A percentile compares a stretch with the other conserved stretches of the same genome.
phyloP scores from a whole-genome alignment of 2,329 filamentous ascomycete genomes.

The Penicillium vulpinum region DNA sequence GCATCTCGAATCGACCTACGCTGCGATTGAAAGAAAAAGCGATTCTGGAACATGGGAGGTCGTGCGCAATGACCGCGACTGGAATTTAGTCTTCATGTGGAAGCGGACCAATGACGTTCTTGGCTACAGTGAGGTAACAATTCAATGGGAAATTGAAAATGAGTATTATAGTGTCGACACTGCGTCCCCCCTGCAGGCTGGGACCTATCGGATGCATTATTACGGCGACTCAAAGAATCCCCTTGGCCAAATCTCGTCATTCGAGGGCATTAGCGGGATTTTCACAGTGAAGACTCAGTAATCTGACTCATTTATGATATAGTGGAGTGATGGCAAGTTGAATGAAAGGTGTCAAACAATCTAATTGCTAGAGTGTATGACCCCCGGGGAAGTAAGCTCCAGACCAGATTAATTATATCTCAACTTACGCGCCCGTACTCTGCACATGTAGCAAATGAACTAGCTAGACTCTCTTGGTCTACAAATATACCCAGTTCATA shows the following conservation, averaged over 20 bases:
- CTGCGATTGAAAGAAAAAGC: conserved; percentile 67
- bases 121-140: conserved; percentile 73
- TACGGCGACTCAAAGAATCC: conserved; percentile 77
- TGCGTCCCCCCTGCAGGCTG: conserved; percentile 44
- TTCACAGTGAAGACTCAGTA: conserved; percentile 37
- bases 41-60: conserved; percentile 59
- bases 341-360: neutral
- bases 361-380: neutral
- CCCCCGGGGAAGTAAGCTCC: neutral
- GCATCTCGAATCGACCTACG: conserved; percentile 73
- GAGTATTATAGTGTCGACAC: conserved; percentile 48
- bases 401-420: neutral
- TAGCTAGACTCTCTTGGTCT: neutral
- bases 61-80: conserved; percentile 74
- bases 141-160: conserved; percentile 76
- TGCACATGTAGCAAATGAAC: neutral
- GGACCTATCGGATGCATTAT: conserved; percentile 77
- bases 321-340: neutral
- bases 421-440: conserved; percentile 2
- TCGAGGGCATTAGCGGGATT: conserved; percentile 65
- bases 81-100: conserved; percentile 82
- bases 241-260: conserved; percentile 61
- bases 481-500: neutral
- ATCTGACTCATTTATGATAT: neutral
- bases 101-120: conserved; percentile 66